A percentile compares a stretch with the other conserved stretches of the same genome.
phyloP scores from a whole-genome alignment of 2,329 filamentous ascomycete species.

The Pyrenochaeta sp. region DNA sequence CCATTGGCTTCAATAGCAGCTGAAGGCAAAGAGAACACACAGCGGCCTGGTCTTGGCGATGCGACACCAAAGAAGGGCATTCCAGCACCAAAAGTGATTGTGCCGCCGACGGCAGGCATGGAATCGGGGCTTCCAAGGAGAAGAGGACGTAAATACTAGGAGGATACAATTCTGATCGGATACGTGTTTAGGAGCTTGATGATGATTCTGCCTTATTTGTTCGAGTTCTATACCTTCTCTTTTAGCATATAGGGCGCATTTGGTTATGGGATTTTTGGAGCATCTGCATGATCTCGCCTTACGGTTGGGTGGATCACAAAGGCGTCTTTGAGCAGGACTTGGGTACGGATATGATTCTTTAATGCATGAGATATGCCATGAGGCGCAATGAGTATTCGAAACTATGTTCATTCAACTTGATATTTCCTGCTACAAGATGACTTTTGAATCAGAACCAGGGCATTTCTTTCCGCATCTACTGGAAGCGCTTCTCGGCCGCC shows the following conservation, averaged over 20 bases:
- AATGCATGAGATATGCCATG: too few relatives aligned
- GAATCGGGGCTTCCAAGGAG: constrained; percentile 44
- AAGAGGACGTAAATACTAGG: constrained; percentile 32
- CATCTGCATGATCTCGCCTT: not conserved
- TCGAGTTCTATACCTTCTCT: constrained; percentile 20
- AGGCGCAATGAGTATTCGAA: too few relatives aligned
- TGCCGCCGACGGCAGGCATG: constrained; percentile 22
- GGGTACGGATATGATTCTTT: too few relatives aligned
- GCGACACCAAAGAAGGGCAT: constrained; percentile 44
- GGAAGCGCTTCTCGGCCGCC: constrained; percentile 80
- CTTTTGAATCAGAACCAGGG: too few relatives aligned
- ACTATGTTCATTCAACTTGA: too few relatives aligned
- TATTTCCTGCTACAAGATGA: too few relatives aligned
- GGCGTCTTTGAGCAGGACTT: too few relatives aligned
- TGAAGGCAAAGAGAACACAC: constrained; percentile 38
- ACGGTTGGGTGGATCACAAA: too few relatives aligned
- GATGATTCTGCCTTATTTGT: constrained; percentile 2
- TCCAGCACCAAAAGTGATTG: constrained; percentile 28
- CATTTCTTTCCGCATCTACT: constrained; percentile 37
- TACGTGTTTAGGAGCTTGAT: not conserved
- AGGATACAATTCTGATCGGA: constrained; percentile 1
- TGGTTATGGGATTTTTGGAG: not conserved
- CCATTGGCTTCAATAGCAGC: constrained; percentile 12
- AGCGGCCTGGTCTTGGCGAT: constrained; percentile 18
- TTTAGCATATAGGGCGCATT: constrained; percentile 11